Evolutionary conservation across 116 monocot species (phyloP).

Genomic region (Dioscorea cayenensis): DNA sequence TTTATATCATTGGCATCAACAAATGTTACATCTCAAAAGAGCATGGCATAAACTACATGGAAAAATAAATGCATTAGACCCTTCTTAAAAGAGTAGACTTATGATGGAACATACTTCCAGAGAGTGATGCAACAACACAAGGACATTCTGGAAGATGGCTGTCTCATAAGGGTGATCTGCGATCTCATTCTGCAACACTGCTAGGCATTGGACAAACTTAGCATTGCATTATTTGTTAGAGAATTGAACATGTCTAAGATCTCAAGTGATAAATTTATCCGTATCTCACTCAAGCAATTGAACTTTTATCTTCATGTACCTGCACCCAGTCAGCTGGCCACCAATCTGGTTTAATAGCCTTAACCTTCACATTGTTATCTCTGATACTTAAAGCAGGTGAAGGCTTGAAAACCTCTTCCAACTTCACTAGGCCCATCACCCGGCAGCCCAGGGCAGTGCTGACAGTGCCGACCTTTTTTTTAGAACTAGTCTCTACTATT

Average conservation of each 20-base stretch:
- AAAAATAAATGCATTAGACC: too few species aligned
- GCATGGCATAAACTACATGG: too few species aligned
- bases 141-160: too few species aligned
- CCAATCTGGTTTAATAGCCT: slow-evolving; percentile 69
- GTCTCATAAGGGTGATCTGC: too few species aligned
- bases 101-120: too few species aligned
- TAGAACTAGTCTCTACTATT: slow-evolving; percentile 41
- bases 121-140: too few species aligned
- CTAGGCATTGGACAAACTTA: not conserved
- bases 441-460: slow-evolving; percentile 44
- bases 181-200: too few species aligned
- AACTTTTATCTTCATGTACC: slow-evolving; percentile 29
- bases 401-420: slow-evolving; percentile 55
- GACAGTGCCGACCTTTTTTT: slow-evolving; percentile 68
- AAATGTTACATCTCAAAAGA: too few species aligned
- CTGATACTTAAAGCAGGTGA: slow-evolving; percentile 39
- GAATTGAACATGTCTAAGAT: not conserved
- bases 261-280: not conserved
- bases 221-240: not conserved
- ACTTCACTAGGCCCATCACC: slow-evolving; percentile 76
- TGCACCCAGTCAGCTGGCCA: slow-evolving; percentile 86
- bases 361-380: slow-evolving; percentile 37
- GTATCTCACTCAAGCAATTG: slow-evolving; percentile 30
- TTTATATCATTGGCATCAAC: too few species aligned
- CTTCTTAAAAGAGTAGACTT: too few species aligned